A percentile compares a stretch with the other conserved stretches of the same genome.
Evolutionary conservation across 106 monocot species (phyloP).

Genomic region (Dioscorea dumetorum): DNA sequence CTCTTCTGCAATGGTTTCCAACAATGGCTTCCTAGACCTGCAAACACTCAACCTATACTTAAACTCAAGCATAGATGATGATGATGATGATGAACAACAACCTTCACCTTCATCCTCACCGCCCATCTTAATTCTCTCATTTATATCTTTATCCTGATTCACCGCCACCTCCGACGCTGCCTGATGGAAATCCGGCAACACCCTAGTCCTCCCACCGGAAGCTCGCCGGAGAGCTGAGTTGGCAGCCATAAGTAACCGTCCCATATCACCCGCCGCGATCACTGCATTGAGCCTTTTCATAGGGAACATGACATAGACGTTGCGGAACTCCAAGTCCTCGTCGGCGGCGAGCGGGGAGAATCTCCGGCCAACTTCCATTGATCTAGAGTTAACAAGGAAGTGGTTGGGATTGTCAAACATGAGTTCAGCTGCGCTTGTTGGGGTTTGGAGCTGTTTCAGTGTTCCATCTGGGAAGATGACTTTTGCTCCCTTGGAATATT

Average conservation of each 20-base stretch:
- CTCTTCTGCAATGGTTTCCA: slow-evolving; percentile 71
- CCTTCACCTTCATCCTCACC: slow-evolving; percentile 11
- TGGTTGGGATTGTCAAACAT: slow-evolving; percentile 67
- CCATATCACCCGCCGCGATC: slow-evolving; percentile 37
- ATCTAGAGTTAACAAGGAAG: slow-evolving; percentile 39
- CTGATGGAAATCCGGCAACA: slow-evolving; percentile 4
- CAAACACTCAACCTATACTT: slow-evolving; percentile 34
- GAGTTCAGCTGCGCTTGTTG: slow-evolving; percentile 56
- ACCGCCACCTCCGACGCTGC: neutral
- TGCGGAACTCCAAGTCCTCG: slow-evolving; percentile 58
- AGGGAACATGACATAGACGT: slow-evolving; percentile 45
- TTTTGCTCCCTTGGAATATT: neutral
- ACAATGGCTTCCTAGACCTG: slow-evolving; percentile 40
- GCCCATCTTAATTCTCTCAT: slow-evolving; percentile 1
- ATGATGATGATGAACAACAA: neutral
- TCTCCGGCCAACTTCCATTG: slow-evolving; percentile 30
- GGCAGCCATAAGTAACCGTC: slow-evolving; percentile 16
- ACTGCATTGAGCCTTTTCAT: slow-evolving; percentile 48
- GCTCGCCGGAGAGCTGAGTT: slow-evolving; percentile 7
- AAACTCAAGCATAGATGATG: slow-evolving; percentile 13
- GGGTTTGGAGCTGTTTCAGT: slow-evolving; percentile 15
- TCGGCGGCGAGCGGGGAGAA: slow-evolving; percentile 52
- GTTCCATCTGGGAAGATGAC: slow-evolving; percentile 40
- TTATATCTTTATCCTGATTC: neutral
- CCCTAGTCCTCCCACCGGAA: slow-evolving; percentile 6